A percentile compares a stretch with the other conserved stretches of the same genome.
These are phyloP conservation scores for Chloris gayana DNA, from an alignment of 176 grass and related monocot species.

Conservation along the genomic window DNA sequence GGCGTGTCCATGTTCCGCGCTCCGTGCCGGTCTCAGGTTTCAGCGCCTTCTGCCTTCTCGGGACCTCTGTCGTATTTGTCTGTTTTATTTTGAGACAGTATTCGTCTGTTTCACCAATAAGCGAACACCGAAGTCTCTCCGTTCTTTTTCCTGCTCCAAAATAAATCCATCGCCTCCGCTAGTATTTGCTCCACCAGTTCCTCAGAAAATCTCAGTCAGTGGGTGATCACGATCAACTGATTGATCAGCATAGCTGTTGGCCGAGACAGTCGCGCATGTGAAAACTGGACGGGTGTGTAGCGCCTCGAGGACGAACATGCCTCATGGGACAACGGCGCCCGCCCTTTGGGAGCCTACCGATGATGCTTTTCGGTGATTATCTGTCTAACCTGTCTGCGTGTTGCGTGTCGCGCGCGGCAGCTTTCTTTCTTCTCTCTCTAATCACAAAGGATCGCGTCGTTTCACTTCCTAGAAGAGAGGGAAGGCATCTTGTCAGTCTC, in stretches of 20 bases:
- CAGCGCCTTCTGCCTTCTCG: not conserved
- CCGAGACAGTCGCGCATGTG: not conserved
- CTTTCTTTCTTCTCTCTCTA: not conserved
- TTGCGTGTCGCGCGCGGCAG: not conserved
- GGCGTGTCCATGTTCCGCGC: constrained; percentile 11
- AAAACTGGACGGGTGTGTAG: not conserved
- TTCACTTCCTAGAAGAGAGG: not conserved
- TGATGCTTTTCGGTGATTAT: constrained; percentile 12
- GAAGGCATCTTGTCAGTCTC: not conserved
- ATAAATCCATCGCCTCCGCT: not conserved
- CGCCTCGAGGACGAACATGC: constrained; percentile 50
- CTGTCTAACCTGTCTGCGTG: not conserved
- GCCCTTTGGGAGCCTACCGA: not conserved
- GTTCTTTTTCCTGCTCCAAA: not conserved
- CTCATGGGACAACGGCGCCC: not conserved
- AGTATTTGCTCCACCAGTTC: not conserved
- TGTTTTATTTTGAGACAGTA: not conserved
- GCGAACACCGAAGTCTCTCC: too few relatives aligned
- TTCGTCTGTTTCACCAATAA: too few relatives aligned
- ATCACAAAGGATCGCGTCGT: constrained; percentile 14
- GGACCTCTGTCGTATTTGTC: too few relatives aligned
- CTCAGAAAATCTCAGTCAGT: not conserved
- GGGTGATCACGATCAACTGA: not conserved
- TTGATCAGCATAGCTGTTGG: too few relatives aligned
- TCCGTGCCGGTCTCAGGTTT: not conserved